phyloP scores from a whole-genome alignment of 2,329 filamentous ascomycete genomes.

The Stenocarpella maydis region DNA sequence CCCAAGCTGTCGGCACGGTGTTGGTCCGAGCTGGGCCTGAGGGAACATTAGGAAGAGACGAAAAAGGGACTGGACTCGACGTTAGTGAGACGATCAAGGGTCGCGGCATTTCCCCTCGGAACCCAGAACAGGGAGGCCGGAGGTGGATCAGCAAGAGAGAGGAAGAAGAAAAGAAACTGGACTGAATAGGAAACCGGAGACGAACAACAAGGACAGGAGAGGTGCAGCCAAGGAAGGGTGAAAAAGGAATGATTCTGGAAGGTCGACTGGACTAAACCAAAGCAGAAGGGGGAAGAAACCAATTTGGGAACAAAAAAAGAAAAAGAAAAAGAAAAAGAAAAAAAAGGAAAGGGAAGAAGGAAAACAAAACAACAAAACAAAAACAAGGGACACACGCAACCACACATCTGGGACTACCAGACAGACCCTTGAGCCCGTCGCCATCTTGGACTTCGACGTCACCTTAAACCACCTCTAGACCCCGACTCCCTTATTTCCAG shows the following conservation, averaged over 20 bases:
- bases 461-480: slow-evolving; percentile 17
- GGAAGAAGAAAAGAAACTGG: background rate
- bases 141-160: background rate
- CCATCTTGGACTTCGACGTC: slow-evolving; percentile 4
- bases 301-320: background rate
- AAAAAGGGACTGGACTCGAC: slow-evolving; percentile 9
- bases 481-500: background rate
- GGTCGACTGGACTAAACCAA: background rate
- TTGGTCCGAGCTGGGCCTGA: slow-evolving; percentile 29
- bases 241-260: background rate
- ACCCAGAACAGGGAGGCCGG: background rate
- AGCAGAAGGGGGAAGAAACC: background rate
- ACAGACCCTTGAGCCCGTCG: too few species aligned
- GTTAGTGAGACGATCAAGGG: slow-evolving; percentile 28
- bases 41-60: background rate
- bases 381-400: background rate
- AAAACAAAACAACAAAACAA: slow-evolving; percentile 1
- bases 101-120: background rate
- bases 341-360: too few species aligned
- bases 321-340: too few species aligned
- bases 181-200: background rate
- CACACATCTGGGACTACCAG: background rate
- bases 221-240: background rate
- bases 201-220: background rate
- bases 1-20: slow-evolving; percentile 33